Evolutionary conservation across 1,139 yeast genomes (phyloP), one percentile per base, ranked within the genome.

Genomic region (Scheffersomyces titani): DNA sequence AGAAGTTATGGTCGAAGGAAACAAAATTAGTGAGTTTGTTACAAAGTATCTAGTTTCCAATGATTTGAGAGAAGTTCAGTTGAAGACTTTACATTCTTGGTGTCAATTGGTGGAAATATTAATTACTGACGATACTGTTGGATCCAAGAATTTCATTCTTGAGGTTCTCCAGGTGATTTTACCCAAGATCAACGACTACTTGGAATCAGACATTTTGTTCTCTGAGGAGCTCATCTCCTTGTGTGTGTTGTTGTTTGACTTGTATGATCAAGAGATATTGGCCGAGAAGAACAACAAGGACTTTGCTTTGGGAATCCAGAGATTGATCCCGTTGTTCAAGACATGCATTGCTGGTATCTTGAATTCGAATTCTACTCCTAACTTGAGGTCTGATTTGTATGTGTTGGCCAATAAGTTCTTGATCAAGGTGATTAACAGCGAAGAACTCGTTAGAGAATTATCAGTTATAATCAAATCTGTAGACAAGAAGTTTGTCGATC

Each of bases 161-260:
- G 96, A 90, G 64, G 85, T 90, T 2, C 86, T 92, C 63, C 96
- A 92, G 64, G 78, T 84, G 9, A 79, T 91, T 19, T 78, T 91
- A 24, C 97, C 97, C 1, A 89, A 87, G 65, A 84, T 92, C 51
- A 86, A 86, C 61, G 91, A 87, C 58, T 92, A 88, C 70, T 81
- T 91, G 55, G 90, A 88, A 50, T 72, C 80, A 20, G 91, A 91
- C 65, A 78, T 87, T 5, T 70, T 76, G 9, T 89, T 88, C 67
- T 88, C 97, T 0, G 92, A 88, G 65, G 96, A 89, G 58, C 73
- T 92, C 59, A 88, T 92, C 1, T 87, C 96, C 0, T 73, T 92
- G 53, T 84, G 92, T 64, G 94, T 90, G 1, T 80, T 89, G 16
- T 71, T 92, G 52, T 86, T 88, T 64, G 90, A 88, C 58, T 72